These are phyloP conservation scores for Talaromyces borbonicus DNA, from an alignment of 495 filamentous ascomycete species.

Conservation along the genomic window DNA sequence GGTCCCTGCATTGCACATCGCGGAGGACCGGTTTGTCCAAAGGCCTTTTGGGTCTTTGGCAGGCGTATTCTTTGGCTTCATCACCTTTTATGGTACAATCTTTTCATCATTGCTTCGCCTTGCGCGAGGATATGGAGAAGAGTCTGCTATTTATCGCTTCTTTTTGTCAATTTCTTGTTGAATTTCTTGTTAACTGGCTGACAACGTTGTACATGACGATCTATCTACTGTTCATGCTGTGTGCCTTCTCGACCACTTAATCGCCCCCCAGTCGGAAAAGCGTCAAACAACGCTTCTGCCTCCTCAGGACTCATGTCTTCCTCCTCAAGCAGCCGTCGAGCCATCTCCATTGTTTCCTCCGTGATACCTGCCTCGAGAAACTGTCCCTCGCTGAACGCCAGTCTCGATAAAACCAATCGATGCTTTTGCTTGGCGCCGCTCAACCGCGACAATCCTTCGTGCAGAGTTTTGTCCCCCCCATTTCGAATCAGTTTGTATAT, in stretches of 20 bases:
- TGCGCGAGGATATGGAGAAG: constrained; percentile 45
- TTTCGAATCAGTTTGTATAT: constrained; percentile 47
- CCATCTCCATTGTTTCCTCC: constrained; percentile 55
- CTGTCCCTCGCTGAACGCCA: constrained; percentile 56
- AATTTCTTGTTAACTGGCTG: background rate
- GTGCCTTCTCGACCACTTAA: constrained; percentile 16
- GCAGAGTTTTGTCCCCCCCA: constrained; percentile 39
- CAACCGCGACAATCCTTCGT: constrained; percentile 45
- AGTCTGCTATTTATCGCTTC: no score
- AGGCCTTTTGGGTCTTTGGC: constrained; percentile 59
- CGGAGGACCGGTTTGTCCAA: constrained; percentile 55
- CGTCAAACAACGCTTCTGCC: constrained; percentile 51
- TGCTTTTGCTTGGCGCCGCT: constrained; percentile 56
- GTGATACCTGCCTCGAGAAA: constrained; percentile 57
- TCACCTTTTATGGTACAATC: constrained; percentile 27
- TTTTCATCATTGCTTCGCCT: constrained; percentile 49
- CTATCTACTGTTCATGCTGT: constrained; percentile 15
- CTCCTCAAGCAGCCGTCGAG: constrained; percentile 53
- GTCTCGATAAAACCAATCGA: constrained; percentile 51
- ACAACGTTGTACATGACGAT: background rate
- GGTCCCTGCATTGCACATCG: constrained; percentile 73
- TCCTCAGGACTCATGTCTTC: constrained; percentile 56
- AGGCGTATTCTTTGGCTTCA: constrained; percentile 66
- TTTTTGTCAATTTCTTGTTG: no score
- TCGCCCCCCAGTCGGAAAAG: constrained; percentile 30